phyloP scores from a whole-genome alignment of 306 rosid genomes.

The Gynostemma pentaphyllum region DNA sequence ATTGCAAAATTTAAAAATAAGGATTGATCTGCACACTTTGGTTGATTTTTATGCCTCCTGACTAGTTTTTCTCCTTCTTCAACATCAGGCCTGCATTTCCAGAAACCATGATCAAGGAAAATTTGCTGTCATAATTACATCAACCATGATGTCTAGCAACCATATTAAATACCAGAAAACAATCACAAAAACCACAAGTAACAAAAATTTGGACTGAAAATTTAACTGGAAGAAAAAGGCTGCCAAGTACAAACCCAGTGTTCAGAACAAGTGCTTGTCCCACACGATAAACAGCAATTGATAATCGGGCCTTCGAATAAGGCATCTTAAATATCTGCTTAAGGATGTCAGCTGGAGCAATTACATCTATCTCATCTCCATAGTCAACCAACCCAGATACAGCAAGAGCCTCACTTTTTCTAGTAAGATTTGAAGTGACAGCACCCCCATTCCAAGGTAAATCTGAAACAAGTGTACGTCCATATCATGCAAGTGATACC shows the following conservation, averaged over 20 bases:
- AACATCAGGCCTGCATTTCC: constrained; percentile 61
- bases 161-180: background rate
- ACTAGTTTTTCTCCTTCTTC: constrained; percentile 93
- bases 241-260: constrained; percentile 51
- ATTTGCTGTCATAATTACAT: background rate
- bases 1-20: constrained; percentile 88
- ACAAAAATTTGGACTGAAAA: background rate
- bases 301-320: constrained; percentile 84
- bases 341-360: constrained; percentile 85
- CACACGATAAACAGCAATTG: constrained; percentile 80
- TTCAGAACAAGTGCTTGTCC: constrained; percentile 84
- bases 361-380: constrained; percentile 92
- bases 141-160: constrained; percentile 10
- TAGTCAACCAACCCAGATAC: constrained; percentile 83
- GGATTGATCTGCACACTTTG: constrained; percentile 84
- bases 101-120: constrained; percentile 8
- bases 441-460: constrained; percentile 73
- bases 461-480: constrained; percentile 29
- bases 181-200: background rate
- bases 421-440: constrained; percentile 59
- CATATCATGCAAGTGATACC: constrained; percentile 11
- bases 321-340: constrained; percentile 97
- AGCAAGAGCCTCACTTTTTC: constrained; percentile 87
- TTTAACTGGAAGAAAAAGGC: background rate
- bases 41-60: constrained; percentile 64